Percentiles rank a stretch among this genome's conserved stretches.
phyloP scores from a whole-genome alignment of 2,329 filamentous ascomycete species.

The Cytospora schulzeri region DNA sequence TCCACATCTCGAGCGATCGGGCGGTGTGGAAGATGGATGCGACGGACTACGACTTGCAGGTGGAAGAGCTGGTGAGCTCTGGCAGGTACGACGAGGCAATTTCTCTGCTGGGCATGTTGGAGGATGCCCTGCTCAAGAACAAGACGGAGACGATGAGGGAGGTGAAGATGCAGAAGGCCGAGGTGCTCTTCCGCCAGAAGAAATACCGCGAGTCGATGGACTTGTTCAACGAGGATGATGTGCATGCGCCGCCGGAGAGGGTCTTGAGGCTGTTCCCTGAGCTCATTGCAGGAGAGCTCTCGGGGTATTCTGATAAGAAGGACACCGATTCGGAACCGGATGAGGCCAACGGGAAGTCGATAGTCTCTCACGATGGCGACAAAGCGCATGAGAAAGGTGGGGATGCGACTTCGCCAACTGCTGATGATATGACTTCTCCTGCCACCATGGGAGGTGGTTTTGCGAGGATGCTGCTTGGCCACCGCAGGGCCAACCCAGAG shows the following conservation, averaged over 20 bases:
- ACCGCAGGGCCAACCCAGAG: conserved; percentile 48
- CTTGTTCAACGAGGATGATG: conserved; percentile 80
- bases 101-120: conserved; percentile 83
- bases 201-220: conserved; percentile 88
- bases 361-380: conserved; percentile 34
- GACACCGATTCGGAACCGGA: conserved; percentile 39
- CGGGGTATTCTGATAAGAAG: conserved; percentile 48
- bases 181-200: conserved; percentile 76
- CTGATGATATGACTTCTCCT: conserved; percentile 39
- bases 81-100: conserved; percentile 87
- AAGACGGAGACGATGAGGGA: conserved; percentile 81
- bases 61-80: conserved; percentile 76
- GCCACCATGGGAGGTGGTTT: conserved; percentile 47
- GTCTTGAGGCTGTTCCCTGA: conserved; percentile 85
- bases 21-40: conserved; percentile 96
- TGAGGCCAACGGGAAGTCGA: conserved; percentile 32
- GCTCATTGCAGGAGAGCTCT: conserved; percentile 80
- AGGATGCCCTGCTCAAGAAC: conserved; percentile 84
- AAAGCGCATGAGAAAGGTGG: conserved; percentile 33
- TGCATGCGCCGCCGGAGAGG: conserved; percentile 84
- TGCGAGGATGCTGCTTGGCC: conserved; percentile 55
- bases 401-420: conserved; percentile 30
- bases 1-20: conserved; percentile 88
- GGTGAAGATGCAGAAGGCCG: conserved; percentile 89
- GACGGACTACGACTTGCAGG: conserved; percentile 86